Conservation (phyloP, 495 filamentous ascomycete species). For the Penicillium desertorum region DNA sequence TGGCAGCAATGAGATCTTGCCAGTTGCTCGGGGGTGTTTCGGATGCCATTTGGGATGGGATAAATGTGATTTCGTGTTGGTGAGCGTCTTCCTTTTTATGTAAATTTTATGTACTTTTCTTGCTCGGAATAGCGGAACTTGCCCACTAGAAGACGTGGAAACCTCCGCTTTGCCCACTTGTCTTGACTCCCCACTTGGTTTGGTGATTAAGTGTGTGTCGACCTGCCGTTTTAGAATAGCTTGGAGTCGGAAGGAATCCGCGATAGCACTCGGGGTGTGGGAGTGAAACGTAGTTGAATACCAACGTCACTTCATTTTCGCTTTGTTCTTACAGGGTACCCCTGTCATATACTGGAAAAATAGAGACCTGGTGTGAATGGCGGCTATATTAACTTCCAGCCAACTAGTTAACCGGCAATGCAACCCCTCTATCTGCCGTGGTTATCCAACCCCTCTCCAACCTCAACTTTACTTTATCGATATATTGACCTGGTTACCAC, state of each 20-base stretch:
- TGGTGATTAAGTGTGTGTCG: constrained; percentile 19
- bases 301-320: background rate
- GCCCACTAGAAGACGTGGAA: background rate
- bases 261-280: background rate
- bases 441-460: background rate
- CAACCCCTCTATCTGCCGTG: constrained; percentile 9
- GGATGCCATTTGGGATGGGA: constrained; percentile 3
- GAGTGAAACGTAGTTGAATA: background rate
- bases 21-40: constrained; percentile 13
- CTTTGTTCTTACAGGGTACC: background rate
- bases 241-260: background rate
- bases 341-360: background rate
- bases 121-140: background rate
- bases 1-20: constrained; percentile 26
- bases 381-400: background rate
- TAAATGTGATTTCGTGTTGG: background rate
- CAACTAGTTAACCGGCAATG: background rate
- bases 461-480: too few species aligned
- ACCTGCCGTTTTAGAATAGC: constrained; percentile 27
- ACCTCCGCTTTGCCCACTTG: background rate
- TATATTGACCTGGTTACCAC: too few species aligned
- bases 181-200: background rate
- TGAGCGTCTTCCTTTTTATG: background rate
- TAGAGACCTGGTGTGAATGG: background rate
- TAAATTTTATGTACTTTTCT: background rate